These are phyloP conservation scores for Asterella californica DNA, from an alignment of 225 moss, liverwort and hornwort species.

Conservation along the genomic window DNA sequence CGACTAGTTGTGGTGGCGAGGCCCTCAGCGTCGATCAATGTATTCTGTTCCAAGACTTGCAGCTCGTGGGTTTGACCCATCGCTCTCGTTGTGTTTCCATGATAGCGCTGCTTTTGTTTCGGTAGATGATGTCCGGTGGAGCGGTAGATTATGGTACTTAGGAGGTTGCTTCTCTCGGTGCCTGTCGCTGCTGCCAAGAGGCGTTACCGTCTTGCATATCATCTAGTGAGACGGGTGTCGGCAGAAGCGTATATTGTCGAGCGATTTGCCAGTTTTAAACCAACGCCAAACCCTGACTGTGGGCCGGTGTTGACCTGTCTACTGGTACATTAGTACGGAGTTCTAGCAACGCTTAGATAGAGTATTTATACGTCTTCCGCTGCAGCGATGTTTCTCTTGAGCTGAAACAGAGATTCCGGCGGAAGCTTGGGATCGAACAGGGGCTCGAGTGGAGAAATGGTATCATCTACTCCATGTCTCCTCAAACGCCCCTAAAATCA, in stretches of 20 bases:
- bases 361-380: too few relatives aligned
- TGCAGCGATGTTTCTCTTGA: too few relatives aligned
- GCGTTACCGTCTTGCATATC: constrained; percentile 14
- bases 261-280: constrained; percentile 6
- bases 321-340: constrained; percentile 9
- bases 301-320: constrained; percentile 24
- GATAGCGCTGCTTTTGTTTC: too few relatives aligned
- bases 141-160: too few relatives aligned
- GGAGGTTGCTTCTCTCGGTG: too few relatives aligned
- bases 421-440: neutral
- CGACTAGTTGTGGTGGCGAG: too few relatives aligned
- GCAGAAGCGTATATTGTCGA: constrained; percentile 9
- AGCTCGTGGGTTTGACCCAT: too few relatives aligned
- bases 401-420: too few relatives aligned
- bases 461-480: constrained; percentile 7
- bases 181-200: constrained; percentile 20
- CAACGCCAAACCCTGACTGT: constrained; percentile 11
- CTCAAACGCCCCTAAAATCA: constrained; percentile 2
- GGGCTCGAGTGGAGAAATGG: constrained; percentile 15
- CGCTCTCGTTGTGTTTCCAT: too few relatives aligned
- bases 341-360: neutral
- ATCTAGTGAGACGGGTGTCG: constrained; percentile 16
- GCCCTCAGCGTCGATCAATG: too few relatives aligned
- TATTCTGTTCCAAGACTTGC: too few relatives aligned
- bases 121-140: too few relatives aligned